Conservation (phyloP, 495 filamentous ascomycete species). For the Pyrenopolyporus hunteri region DNA sequence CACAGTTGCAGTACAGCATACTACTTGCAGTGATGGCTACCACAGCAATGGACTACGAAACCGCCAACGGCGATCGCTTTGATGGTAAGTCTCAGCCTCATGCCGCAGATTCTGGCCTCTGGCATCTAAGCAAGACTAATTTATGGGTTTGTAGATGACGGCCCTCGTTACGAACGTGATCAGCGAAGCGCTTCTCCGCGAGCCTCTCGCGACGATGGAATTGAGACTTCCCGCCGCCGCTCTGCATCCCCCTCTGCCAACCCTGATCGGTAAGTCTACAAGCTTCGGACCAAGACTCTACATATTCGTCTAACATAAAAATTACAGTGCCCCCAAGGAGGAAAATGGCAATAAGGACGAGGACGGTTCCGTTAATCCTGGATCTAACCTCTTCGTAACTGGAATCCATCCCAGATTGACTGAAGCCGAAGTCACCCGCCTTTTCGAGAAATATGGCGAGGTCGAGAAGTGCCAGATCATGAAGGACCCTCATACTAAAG, state of each 20-base stretch:
- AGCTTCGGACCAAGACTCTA: background rate
- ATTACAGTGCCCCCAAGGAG: conserved; percentile 55
- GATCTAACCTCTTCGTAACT: conserved; percentile 98
- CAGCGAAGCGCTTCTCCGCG: conserved; percentile 95
- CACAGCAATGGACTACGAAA: conserved; percentile 80
- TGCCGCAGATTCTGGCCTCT: background rate
- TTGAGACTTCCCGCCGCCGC: conserved; percentile 70
- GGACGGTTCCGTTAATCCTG: conserved; percentile 83
- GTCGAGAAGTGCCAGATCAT: conserved; percentile 99
- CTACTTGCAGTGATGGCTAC: conserved; percentile 52
- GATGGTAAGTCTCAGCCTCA: conserved; percentile 67
- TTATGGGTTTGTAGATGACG: conserved; percentile 62
- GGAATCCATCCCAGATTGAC: conserved; percentile 94
- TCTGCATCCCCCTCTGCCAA: conserved; percentile 75
- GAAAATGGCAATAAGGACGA: conserved; percentile 64
- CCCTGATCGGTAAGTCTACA: conserved; percentile 70
- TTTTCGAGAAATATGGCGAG: conserved; percentile 98
- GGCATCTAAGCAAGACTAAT: conserved; percentile 11
- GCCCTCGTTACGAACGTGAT: conserved; percentile 74
- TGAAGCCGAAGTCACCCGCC: conserved; percentile 87
- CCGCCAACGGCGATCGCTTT: conserved; percentile 78
- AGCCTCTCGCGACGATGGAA: conserved; percentile 64
- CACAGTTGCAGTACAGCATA: conserved; percentile 11
- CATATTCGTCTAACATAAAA: conserved; percentile 23
- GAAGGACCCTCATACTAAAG: conserved; percentile 96